phyloP scores from a whole-genome alignment of 805 yeast species.

The Grigorovia humatica region DNA sequence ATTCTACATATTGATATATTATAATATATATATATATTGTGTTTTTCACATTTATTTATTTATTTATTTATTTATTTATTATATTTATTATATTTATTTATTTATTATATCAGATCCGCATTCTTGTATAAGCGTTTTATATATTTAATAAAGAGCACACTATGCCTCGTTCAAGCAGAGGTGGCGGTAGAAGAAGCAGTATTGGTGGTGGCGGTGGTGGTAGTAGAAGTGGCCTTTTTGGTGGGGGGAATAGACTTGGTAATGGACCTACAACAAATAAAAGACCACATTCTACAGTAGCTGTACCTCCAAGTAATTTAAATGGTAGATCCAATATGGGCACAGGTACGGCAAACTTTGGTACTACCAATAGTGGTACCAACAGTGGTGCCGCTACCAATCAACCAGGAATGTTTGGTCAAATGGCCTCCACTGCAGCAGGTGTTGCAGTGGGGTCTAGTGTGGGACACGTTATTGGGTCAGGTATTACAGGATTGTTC shows the following conservation, averaged over 20 bases:
- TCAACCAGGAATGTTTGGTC: slow-evolving; percentile 84
- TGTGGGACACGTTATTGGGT: slow-evolving; percentile 93
- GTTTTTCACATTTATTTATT: too few species aligned
- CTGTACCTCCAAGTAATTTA: slow-evolving; percentile 48
- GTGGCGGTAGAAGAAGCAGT: not conserved
- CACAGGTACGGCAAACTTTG: slow-evolving; percentile 16
- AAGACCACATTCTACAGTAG: slow-evolving; percentile 71
- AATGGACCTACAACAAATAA: slow-evolving; percentile 41
- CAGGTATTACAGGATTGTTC: slow-evolving; percentile 82
- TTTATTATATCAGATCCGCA: too few species aligned
- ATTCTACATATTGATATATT: too few species aligned
- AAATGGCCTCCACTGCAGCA: slow-evolving; percentile 98
- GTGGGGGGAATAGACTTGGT: not conserved
- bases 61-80: too few species aligned
- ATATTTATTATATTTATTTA: too few species aligned
- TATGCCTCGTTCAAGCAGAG: slow-evolving; percentile 36
- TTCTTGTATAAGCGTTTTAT: too few species aligned
- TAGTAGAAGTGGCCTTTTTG: not conserved
- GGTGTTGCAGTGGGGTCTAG: slow-evolving; percentile 99
- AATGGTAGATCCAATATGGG: slow-evolving; percentile 42
- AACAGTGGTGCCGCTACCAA: slow-evolving; percentile 25
- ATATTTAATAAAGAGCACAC: not conserved
- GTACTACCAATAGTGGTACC: slow-evolving; percentile 34
- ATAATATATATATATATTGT: too few species aligned
- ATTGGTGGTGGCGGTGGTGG: not conserved